Percentiles rank a stretch among this genome's conserved stretches.
phyloP scores from a whole-genome alignment of 257 asterid genomes.

The Haberlea rhodopensis region DNA sequence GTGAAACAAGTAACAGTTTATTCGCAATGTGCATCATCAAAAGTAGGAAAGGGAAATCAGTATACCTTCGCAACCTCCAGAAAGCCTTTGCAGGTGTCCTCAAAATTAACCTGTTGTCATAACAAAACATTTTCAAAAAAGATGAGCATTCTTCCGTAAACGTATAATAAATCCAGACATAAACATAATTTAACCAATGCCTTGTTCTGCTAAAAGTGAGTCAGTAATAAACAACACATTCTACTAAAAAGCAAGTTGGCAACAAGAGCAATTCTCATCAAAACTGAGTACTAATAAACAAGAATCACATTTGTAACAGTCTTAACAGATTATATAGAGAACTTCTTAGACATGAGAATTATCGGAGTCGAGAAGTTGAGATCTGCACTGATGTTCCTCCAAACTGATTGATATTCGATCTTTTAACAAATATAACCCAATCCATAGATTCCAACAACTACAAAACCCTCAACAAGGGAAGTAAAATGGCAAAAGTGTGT shows the following conservation, averaged over 20 bases:
- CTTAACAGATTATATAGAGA: background rate
- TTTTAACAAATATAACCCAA: background rate
- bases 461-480: conserved; percentile 9
- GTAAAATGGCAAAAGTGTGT: background rate
- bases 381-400: no score
- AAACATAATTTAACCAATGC: conserved; percentile 5
- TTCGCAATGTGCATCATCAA: conserved; percentile 10
- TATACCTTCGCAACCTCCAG: conserved; percentile 92
- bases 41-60: conserved; percentile 14
- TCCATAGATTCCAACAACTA: background rate
- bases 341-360: no score
- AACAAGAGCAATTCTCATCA: background rate
- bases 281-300: background rate
- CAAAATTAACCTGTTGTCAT: conserved; percentile 77
- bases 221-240: background rate
- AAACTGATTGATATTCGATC: background rate
- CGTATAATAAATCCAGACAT: conserved; percentile 16
- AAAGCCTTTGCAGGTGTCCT: conserved; percentile 99
- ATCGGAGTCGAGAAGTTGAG: no score
- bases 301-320: background rate
- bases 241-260: background rate
- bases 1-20: conserved; percentile 2
- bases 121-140: conserved; percentile 25
- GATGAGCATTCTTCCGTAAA: conserved; percentile 21
- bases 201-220: conserved; percentile 21